Base-by-base conservation (phyloP, 139 green algal species). In the Trebouxia sp. region DNA sequence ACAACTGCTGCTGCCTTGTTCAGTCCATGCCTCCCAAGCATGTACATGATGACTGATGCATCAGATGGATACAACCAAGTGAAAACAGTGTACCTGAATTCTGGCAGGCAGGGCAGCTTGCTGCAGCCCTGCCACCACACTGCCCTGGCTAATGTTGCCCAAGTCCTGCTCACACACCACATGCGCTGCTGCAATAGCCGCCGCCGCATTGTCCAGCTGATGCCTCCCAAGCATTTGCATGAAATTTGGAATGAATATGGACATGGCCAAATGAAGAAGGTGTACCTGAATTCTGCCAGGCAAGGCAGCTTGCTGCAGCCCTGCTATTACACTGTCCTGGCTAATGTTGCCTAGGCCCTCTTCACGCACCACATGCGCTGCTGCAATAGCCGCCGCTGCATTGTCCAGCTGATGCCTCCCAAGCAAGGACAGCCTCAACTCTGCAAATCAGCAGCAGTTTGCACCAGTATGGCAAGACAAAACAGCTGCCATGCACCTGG, bases 261-360 rank as follows among this genome's bases (percentile, higher is more conserved):
- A n/a, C n/a, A n/a, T n/a, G n/a, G n/a, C n/a, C n/a, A n/a, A n/a
- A n/a, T n/a, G n/a, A n/a, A 0, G 11, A 47, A 5, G 30, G 28
- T 78, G 41, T 47, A 96, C 83, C 87, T 97, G 92, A 48, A 97
- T 92, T 5, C 93, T 72, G 14, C 92, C 92, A 10, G 88, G 90
- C 47, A 96, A 80, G 6, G 12, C 24, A 0, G 91, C 90, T 3
- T 42, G 10, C 14, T 81, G 35, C 75, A 95, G 78, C 3, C 90
- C 90, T 17, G 37, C 28, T 5, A 39, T 24, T 0, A 93, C 51
- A 26, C 38, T 37, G 1, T 55, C 66, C 41, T 45, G 90, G 76
- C 28, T 76, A 58, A 42, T 79, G 26, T 26, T 41, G 10, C 12
- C 9, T 20, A 84, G 67, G 37, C 86, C 82, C 39, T 82, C 47